Percentiles rank a stretch among this genome's conserved stretches.
Conservation (phyloP, 805 yeast species). For the Nematodospora valgi region DNA sequence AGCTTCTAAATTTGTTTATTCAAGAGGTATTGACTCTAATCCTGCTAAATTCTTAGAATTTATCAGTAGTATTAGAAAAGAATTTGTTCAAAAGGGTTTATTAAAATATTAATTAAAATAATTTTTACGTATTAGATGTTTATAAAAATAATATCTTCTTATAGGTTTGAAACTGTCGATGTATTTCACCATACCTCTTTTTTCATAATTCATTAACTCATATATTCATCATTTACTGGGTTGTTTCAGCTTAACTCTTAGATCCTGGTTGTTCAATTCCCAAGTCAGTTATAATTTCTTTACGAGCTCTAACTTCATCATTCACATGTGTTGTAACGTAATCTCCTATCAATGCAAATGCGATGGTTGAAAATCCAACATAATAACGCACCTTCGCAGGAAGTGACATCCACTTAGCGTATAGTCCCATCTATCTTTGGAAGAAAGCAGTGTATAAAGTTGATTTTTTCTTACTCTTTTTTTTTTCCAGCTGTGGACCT, state of each 20-base stretch:
- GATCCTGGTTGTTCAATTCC: no score
- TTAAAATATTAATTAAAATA: constrained; percentile 13
- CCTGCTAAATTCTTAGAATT: constrained; percentile 75
- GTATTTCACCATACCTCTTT: no score
- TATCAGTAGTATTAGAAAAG: constrained; percentile 56
- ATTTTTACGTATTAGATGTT: background rate
- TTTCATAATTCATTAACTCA: no score
- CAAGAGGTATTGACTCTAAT: constrained; percentile 75
- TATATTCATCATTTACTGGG: no score
- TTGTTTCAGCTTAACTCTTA: no score
- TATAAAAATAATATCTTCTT: no score
- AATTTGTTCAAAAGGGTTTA: constrained; percentile 28
- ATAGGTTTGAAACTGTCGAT: no score
- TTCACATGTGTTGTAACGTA: constrained; percentile 33
- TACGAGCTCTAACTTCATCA: constrained; percentile 34
- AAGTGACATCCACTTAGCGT: constrained; percentile 37
- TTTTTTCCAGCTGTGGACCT: constrained; percentile 5
- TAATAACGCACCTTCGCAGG: constrained; percentile 40
- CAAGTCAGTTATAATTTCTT: no score
- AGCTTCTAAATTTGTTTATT: constrained; percentile 81
- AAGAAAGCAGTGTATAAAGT: constrained; percentile 1
- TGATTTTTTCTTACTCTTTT: constrained; percentile 1
- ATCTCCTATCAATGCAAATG: constrained; percentile 38
- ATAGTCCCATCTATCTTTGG: constrained; percentile 14
- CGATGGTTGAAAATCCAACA: constrained; percentile 38